Evolutionary conservation across 768 basidiomycete genomes (phyloP), one percentile per base, ranked within the genome.

Genomic region (Collybia sordida): DNA sequence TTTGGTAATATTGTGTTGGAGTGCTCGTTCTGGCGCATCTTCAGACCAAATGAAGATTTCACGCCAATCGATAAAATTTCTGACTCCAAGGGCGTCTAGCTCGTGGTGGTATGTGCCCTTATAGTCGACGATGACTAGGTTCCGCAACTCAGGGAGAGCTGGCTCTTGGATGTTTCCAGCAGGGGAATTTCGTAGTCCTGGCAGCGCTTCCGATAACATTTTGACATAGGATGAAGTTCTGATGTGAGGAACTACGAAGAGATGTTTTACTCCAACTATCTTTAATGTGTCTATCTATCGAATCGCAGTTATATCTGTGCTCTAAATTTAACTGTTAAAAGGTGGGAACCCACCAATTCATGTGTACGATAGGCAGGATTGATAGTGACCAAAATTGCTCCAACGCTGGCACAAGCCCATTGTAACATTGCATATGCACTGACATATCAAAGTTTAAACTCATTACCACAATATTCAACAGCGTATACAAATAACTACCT

Each of bases 331-430:
- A 43, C n/a, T 14, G 2, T 35, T 21, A 15, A n/a, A 25, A 27
- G 52, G 11, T 39, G 14, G 45, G n/a, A 14, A 70, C 78, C 45
- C 51, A 89, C 88, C 44, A 93, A 72, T 61, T 93, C 90, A 27
- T 77, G 72, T 5, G 83, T 56, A 22, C 85, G 80, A 61, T 90
- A 92, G 0, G 90, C 88, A 2, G 90, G 91, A 56, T 93, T 93
- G 40, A 93, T 73, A 6, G 90, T 91, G 18, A 88, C 89, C 28
- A 92, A 67, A 47, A 92, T 82, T 11, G 88, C 90, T n/a, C 90
- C 90, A 50, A 91, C 77, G 43, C 80, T 82, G n/a, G 89, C 88
- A 51, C 86, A 88, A 3, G 90, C 90, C 90, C 89, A 92, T 58
- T 93, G 90, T 19, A 92, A 68, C 70, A 80, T 74, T 0, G 89